Percentiles rank a stretch among this genome's conserved stretches.
Conservation (phyloP, 345 rosid genomes). For the Passiflora organensis region DNA sequence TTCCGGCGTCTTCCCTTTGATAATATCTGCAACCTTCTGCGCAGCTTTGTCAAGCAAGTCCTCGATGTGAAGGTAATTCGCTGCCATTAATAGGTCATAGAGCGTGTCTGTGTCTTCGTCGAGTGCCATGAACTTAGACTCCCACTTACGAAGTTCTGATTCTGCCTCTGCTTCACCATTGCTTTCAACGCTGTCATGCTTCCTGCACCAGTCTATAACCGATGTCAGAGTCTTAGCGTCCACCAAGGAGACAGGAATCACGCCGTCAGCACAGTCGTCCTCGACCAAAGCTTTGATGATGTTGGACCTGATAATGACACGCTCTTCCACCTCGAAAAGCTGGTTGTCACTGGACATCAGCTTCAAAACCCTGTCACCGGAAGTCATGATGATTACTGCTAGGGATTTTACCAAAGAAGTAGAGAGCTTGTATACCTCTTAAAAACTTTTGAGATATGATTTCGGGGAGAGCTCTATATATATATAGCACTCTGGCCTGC, state of each 20-base stretch:
- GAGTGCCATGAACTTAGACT: constrained; percentile 22
- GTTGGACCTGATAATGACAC: not conserved
- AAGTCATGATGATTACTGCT: too few species aligned
- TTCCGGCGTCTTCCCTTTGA: not conserved
- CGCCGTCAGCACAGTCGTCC: not conserved
- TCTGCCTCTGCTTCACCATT: not conserved
- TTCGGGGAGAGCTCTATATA: too few species aligned
- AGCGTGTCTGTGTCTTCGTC: constrained; percentile 24
- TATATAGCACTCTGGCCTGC: too few species aligned
- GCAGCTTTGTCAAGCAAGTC: not conserved
- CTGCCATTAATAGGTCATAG: constrained; percentile 19
- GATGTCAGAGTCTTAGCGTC: not conserved
- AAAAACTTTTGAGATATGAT: too few species aligned
- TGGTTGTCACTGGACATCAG: too few species aligned
- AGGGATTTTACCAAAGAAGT: too few species aligned
- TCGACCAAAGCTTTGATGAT: not conserved
- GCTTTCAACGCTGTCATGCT: not conserved
- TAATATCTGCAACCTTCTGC: not conserved
- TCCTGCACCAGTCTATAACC: not conserved
- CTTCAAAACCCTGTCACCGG: too few species aligned
- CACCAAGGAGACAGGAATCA: not conserved
- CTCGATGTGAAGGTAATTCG: not conserved
- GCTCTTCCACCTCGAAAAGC: not conserved
- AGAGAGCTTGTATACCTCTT: too few species aligned
- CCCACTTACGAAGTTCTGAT: constrained; percentile 16